Evolutionary conservation across 805 yeast genomes (phyloP), one percentile per base, ranked within the genome.

Genomic region (Wickerhamomyces xylosicus): DNA sequence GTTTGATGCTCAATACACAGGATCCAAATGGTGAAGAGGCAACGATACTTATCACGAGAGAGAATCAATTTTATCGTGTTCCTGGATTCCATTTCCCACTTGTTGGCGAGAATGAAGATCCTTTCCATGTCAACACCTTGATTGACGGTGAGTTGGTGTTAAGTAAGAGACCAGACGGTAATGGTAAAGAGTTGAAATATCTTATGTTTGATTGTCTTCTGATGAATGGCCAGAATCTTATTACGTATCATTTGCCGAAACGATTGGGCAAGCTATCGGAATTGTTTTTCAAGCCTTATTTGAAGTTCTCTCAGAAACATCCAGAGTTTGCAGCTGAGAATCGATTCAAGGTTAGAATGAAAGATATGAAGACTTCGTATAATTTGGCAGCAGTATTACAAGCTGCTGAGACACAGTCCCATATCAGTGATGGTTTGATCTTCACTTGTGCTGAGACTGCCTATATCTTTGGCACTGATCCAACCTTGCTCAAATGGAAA

Each of bases 131-230:
- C 47, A 96, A 95, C 3, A 83, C 96, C 0, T 64, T 92, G 7
- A 71, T 92, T 7, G 99, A 92, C 60, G 99, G 99, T 3, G 99
- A 92, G 61, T 69, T 92, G 38, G 96, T 92, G 3, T 60, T 77
- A 47, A 87, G 85, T 46, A 69, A 63, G 10, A 72, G 72, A 43
- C 75, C 76, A 7, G 51, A 57, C 10, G 72, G 72, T 1, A 71
- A 69, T 19, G 67, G 74, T 6, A 77, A 74, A 49, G 89, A 84
- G 51, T 60, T 83, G 42, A 71, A 94, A 51, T 92, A 77, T 56
- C 67, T 92, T 40, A 85, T 89, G 65, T 92, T 94, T 59, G 99
- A 92, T 57, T 84, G 96, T 49, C 66, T 92, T 40, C 85, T 90
- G 0, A 69, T 86, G 48, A 87, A 90, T 58, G 89, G 87, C 39